Conservation (phyloP, 1,139 yeast species). For the Pichia sp. region DNA sequence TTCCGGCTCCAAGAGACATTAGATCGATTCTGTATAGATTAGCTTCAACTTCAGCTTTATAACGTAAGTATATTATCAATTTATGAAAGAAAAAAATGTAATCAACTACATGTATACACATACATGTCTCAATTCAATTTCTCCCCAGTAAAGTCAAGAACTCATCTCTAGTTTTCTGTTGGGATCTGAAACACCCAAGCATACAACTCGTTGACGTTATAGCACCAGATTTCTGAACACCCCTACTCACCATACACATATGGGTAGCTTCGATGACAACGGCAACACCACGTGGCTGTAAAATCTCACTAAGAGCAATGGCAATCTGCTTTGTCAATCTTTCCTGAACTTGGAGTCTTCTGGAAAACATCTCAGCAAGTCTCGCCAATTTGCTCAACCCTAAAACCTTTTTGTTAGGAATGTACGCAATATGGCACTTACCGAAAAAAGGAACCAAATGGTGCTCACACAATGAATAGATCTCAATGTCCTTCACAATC, state of each 20-base stretch:
- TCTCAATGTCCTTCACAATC: conserved; percentile 89
- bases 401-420: conserved; percentile 90
- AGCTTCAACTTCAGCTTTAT: not conserved
- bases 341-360: conserved; percentile 95
- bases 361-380: conserved; percentile 92
- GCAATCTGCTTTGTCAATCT: conserved; percentile 95
- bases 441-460: conserved; percentile 97
- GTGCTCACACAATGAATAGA: conserved; percentile 92
- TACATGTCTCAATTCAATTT: conserved; percentile 27
- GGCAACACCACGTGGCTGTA: conserved; percentile 95
- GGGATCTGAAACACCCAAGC: conserved; percentile 92
- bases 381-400: conserved; percentile 93
- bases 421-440: conserved; percentile 92
- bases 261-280: conserved; percentile 97
- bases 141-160: conserved; percentile 78
- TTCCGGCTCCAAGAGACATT: conserved; percentile 10
- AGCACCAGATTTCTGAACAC: conserved; percentile 93
- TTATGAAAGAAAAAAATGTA: not conserved
- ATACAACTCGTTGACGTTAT: conserved; percentile 93
- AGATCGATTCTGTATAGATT: conserved; percentile 1
- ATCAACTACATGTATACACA: not conserved
- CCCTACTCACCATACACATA: conserved; percentile 99
- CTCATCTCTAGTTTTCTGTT: conserved; percentile 94
- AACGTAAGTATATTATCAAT: not conserved
- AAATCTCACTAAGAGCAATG: conserved; percentile 85